Conservation (phyloP, 176 grass and related monocot species). For the Rhynchospora tenuis region DNA sequence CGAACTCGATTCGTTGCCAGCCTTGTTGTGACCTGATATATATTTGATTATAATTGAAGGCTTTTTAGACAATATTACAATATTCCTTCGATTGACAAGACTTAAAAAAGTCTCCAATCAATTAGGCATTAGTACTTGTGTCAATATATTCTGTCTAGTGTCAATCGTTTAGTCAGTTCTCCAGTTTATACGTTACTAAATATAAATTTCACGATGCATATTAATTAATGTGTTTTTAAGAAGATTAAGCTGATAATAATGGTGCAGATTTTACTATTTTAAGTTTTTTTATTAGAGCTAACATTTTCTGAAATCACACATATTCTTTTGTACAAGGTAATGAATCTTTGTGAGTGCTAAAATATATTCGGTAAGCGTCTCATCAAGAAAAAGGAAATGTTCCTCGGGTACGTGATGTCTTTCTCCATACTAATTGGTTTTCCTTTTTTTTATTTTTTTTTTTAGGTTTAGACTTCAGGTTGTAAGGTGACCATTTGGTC, state of each 20-base stretch:
- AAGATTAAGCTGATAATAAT: not conserved
- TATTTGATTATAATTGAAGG: not conserved
- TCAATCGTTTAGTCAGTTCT: not conserved
- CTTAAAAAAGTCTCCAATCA: not conserved
- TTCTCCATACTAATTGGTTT: not conserved
- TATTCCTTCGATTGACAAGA: not conserved
- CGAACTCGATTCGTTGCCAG: no score
- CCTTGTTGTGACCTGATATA: not conserved
- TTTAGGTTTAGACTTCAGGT: no score
- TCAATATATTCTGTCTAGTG: not conserved
- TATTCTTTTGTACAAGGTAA: not conserved
- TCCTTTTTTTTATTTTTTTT: no score
- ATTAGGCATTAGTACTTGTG: not conserved
- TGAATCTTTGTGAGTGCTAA: not conserved
- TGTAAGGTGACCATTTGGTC: no score
- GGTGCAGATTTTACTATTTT: not conserved
- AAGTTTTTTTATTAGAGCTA: not conserved
- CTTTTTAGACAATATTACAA: not conserved
- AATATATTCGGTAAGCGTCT: not conserved
- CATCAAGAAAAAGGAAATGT: conserved; percentile 6
- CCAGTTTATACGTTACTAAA: no score
- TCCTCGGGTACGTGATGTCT: not conserved
- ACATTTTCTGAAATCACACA: not conserved
- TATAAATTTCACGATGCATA: no score
- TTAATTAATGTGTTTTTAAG: not conserved